phyloP scores from a whole-genome alignment of 305 asterid genomes.

The Fraxinus velutina region DNA sequence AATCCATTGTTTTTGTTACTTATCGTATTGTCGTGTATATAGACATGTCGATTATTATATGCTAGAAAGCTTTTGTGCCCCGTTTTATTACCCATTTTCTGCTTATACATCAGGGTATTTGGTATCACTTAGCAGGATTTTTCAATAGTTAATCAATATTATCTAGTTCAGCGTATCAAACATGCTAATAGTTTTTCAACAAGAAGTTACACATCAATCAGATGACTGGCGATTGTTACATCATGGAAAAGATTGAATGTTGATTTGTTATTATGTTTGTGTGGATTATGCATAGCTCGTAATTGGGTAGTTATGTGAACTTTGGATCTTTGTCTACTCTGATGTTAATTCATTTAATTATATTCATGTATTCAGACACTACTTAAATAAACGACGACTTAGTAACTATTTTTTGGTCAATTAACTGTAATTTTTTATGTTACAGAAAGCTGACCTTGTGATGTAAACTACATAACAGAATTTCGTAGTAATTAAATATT shows the following conservation, averaged over 20 bases:
- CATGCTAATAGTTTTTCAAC: background rate
- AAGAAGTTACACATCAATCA: background rate
- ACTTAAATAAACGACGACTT: background rate
- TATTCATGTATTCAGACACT: background rate
- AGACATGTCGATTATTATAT: constrained; percentile 30
- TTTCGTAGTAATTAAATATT: background rate
- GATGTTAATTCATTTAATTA: background rate
- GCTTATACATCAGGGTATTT: background rate
- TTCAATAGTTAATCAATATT: background rate
- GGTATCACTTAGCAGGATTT: background rate
- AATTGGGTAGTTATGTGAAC: background rate
- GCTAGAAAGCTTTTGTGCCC: background rate
- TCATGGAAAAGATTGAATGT: background rate
- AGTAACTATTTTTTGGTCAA: background rate
- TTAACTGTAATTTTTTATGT: background rate
- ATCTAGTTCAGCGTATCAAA: background rate
- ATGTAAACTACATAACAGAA: background rate
- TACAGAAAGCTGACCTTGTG: background rate
- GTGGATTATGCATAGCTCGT: background rate
- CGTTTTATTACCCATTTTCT: background rate
- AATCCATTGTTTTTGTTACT: constrained; percentile 22
- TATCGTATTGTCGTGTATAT: constrained; percentile 41
- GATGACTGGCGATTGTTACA: background rate
- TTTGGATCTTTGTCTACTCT: background rate
- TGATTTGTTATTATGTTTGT: background rate